Evolutionary conservation across 371 early-diverging fungal genomes (phyloP).

Genomic region (Blakeslea trispora): DNA sequence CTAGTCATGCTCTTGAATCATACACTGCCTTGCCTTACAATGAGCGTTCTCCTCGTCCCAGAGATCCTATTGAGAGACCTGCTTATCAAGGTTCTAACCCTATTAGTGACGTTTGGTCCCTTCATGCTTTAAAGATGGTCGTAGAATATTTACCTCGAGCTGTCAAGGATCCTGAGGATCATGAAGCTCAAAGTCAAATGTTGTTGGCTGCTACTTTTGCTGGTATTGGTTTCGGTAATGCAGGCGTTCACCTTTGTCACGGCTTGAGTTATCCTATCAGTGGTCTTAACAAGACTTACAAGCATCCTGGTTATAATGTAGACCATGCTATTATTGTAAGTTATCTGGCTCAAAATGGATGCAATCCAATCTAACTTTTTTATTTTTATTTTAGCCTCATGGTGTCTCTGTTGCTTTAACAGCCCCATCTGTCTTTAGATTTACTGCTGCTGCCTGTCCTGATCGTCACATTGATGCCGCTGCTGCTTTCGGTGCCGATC

Average conservation of each 20-base stretch:
- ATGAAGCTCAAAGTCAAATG: conserved; percentile 84
- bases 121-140: conserved; percentile 81
- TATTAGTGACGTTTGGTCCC: conserved; percentile 89
- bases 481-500: conserved; percentile 76
- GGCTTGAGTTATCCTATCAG: conserved; percentile 78
- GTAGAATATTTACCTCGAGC: conserved; percentile 79
- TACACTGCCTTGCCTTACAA: conserved; percentile 91
- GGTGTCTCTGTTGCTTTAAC: conserved; percentile 91
- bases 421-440: conserved; percentile 87
- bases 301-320: conserved; percentile 80
- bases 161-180: conserved; percentile 71
- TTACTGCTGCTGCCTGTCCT: conserved; percentile 77
- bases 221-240: conserved; percentile 93
- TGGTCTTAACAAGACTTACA: conserved; percentile 80
- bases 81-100: conserved; percentile 94
- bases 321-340: conserved; percentile 75
- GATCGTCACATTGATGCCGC: conserved; percentile 89
- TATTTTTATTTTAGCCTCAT: conserved; percentile 39
- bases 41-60: conserved; percentile 78
- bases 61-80: conserved; percentile 82
- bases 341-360: neutral
- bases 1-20: conserved; percentile 82
- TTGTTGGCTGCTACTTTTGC: conserved; percentile 90
- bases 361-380: neutral
- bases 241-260: conserved; percentile 81